A percentile compares a stretch with the other conserved stretches of the same genome.
Conservation (phyloP, 2,329 filamentous ascomycete genomes). For the Nemania diffusa region DNA sequence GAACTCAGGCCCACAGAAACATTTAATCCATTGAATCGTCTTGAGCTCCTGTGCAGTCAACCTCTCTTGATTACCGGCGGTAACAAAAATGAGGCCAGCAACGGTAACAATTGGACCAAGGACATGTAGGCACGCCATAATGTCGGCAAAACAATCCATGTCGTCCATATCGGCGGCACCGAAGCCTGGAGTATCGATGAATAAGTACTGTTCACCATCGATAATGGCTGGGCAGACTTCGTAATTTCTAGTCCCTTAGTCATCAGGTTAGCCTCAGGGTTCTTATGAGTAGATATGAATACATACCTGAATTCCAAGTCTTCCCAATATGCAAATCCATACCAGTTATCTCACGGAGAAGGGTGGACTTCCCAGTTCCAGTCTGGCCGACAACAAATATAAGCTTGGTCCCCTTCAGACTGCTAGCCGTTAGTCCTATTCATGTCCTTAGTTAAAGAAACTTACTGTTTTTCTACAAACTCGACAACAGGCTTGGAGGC, state of each 20-base stretch:
- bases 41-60: constrained; percentile 1
- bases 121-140: constrained; percentile 1
- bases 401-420: constrained; percentile 4
- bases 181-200: constrained; percentile 13
- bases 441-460: neutral
- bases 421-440: neutral
- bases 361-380: neutral
- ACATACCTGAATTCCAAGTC: constrained; percentile 7
- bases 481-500: neutral
- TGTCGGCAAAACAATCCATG: constrained; percentile 9
- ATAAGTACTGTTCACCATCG: constrained; percentile 11
- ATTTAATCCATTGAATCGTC: constrained; percentile 10
- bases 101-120: neutral
- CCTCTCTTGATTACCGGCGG: constrained; percentile 3
- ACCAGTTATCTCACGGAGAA: neutral
- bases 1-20: constrained; percentile 10
- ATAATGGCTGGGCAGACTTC: constrained; percentile 6
- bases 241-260: neutral
- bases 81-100: constrained; percentile 2
- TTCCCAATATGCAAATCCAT: constrained; percentile 2
- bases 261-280: neutral
- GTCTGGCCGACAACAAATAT: constrained; percentile 12
- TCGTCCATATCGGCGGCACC: constrained; percentile 9
- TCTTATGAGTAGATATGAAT: neutral
- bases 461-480: neutral